phyloP scores from a whole-genome alignment of 345 rosid genomes.

The Barbarea vulgaris region DNA sequence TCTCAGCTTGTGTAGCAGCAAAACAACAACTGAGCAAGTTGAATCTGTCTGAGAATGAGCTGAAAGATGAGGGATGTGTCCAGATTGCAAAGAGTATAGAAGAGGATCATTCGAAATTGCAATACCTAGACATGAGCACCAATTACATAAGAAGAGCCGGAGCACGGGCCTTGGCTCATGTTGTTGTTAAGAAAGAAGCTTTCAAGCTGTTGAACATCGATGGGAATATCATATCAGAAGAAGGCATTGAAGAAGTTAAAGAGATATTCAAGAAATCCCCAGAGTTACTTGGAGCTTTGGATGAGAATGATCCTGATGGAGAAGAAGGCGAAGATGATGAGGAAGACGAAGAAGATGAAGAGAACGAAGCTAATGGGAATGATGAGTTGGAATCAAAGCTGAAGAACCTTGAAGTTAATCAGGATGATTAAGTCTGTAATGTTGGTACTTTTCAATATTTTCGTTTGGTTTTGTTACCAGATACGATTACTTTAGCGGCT shows the following conservation, averaged over 20 bases:
- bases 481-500: conserved; percentile 9
- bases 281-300: conserved; percentile 64
- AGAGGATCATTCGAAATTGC: conserved; percentile 54
- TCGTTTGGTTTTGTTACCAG: conserved; percentile 19
- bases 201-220: conserved; percentile 71
- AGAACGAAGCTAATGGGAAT: conserved; percentile 45
- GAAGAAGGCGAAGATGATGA: conserved; percentile 60
- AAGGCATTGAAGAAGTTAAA: conserved; percentile 80
- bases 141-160: conserved; percentile 71
- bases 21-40: conserved; percentile 66
- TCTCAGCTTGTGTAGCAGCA: conserved; percentile 65
- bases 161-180: conserved; percentile 63
- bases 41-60: conserved; percentile 89
- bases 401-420: conserved; percentile 66
- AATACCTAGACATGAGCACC: conserved; percentile 65
- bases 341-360: conserved; percentile 54
- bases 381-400: conserved; percentile 70
- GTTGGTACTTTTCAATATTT: conserved; percentile 3
- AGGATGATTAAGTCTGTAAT: conserved; percentile 44
- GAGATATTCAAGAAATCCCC: conserved; percentile 70
- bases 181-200: conserved; percentile 59
- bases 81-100: conserved; percentile 65
- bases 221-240: conserved; percentile 77
- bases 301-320: conserved; percentile 91
- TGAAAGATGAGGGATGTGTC: conserved; percentile 78